Evolutionary conservation across 768 basidiomycete species (phyloP).

Genomic region (Termitomyces sp.): DNA sequence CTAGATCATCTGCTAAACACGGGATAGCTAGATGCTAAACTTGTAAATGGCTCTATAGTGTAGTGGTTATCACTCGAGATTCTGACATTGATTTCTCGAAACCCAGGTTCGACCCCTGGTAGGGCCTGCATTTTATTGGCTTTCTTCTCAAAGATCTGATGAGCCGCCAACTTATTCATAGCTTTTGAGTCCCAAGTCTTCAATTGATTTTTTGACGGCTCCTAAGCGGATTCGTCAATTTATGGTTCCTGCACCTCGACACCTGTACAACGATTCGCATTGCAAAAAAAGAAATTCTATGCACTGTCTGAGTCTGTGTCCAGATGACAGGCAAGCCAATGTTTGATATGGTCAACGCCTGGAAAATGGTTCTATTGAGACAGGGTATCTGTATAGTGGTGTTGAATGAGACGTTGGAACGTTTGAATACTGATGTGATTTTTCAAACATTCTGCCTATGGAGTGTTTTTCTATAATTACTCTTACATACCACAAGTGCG

Average conservation of each 20-base stretch:
- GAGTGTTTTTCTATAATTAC: background rate
- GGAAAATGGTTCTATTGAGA: background rate
- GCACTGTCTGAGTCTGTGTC: no score
- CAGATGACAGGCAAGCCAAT: no score
- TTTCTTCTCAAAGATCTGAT: no score
- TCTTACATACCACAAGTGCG: background rate
- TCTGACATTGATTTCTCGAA: conserved; percentile 12
- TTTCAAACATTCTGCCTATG: background rate
- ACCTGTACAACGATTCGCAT: no score
- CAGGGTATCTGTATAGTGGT: background rate
- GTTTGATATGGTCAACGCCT: background rate
- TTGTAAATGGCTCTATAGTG: conserved; percentile 16
- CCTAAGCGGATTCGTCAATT: no score
- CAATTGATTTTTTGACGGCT: no score
- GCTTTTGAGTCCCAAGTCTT: no score
- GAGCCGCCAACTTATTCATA: no score
- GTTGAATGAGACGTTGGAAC: background rate
- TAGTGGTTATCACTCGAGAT: conserved; percentile 18
- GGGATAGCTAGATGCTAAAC: no score
- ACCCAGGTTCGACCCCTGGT: conserved; percentile 17
- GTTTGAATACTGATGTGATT: background rate
- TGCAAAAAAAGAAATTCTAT: no score
- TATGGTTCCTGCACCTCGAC: no score
- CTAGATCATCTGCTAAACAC: no score
- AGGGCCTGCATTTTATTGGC: conserved; percentile 3